phyloP scores from a whole-genome alignment of 495 filamentous ascomycete genomes.

The Parathielavia hyrcaniae region DNA sequence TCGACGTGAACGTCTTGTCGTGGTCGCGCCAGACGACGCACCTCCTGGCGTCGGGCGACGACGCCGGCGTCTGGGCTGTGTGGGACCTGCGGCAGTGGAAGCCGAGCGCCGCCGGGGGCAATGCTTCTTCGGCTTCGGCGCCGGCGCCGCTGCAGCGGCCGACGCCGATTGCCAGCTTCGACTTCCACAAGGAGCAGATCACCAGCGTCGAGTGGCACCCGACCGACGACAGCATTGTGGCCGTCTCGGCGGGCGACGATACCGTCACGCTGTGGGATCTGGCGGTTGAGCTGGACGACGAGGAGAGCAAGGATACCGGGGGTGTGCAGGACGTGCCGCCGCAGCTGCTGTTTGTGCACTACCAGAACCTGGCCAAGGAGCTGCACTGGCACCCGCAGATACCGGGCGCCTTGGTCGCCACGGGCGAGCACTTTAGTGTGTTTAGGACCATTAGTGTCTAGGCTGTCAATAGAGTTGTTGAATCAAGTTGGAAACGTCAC shows the following conservation, averaged over 20 bases:
- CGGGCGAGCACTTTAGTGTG: slow-evolving; percentile 75
- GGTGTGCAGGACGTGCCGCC: slow-evolving; percentile 86
- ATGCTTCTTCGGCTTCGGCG: too few relatives aligned
- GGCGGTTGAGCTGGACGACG: slow-evolving; percentile 91
- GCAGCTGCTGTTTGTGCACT: slow-evolving; percentile 93
- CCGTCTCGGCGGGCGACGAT: slow-evolving; percentile 86
- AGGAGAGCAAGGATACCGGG: slow-evolving; percentile 84
- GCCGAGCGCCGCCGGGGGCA: slow-evolving; percentile 39
- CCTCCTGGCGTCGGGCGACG: slow-evolving; percentile 84
- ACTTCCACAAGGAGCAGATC: slow-evolving; percentile 92
- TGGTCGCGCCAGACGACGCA: slow-evolving; percentile 85
- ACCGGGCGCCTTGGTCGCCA: slow-evolving; percentile 83
- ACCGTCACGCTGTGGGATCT: slow-evolving; percentile 96
- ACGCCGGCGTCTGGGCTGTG: slow-evolving; percentile 90
- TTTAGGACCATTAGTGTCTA: slow-evolving; percentile 66
- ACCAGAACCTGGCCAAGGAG: slow-evolving; percentile 90
- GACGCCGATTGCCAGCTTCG: slow-evolving; percentile 77
- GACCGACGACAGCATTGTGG: slow-evolving; percentile 87
- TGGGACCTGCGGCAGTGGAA: slow-evolving; percentile 98
- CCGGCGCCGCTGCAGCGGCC: slow-evolving; percentile 41
- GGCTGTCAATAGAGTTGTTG: slow-evolving; percentile 3
- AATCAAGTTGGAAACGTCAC: neutral
- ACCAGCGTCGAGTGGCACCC: slow-evolving; percentile 98
- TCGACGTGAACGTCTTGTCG: slow-evolving; percentile 91
- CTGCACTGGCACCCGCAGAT: slow-evolving; percentile 96